phyloP scores from a whole-genome alignment of 331 rosid genomes.

The Pyracantha coccinea region DNA sequence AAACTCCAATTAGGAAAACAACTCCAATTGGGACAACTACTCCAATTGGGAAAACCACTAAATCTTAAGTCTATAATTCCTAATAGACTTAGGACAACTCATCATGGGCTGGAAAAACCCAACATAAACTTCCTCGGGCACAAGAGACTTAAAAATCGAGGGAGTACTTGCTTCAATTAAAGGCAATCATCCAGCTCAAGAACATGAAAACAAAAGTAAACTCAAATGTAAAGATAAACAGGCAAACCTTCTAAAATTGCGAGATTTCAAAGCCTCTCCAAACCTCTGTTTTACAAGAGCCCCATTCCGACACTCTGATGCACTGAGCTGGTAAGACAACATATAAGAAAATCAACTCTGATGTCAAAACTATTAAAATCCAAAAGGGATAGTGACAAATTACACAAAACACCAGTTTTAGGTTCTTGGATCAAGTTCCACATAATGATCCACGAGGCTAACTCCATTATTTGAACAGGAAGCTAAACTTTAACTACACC shows the following conservation, averaged over 20 bases:
- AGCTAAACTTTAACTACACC: background rate
- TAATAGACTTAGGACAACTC: too few relatives aligned
- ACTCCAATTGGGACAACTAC: too few relatives aligned
- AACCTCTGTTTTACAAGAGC: constrained; percentile 62
- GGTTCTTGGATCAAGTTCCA: background rate
- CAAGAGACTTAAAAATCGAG: too few relatives aligned
- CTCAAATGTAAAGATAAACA: constrained; percentile 3
- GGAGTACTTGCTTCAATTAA: too few relatives aligned
- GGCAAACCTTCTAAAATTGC: constrained; percentile 54
- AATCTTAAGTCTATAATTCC: too few relatives aligned
- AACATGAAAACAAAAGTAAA: constrained; percentile 2
- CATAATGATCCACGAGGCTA: background rate
- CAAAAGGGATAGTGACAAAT: background rate
- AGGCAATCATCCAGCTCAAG: background rate
- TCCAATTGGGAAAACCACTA: too few relatives aligned
- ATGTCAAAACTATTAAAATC: background rate
- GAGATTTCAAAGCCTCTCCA: constrained; percentile 72
- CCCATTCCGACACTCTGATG: constrained; percentile 76
- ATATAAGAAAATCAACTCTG: background rate
- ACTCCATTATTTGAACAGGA: background rate
- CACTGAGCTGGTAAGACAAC: constrained; percentile 56
- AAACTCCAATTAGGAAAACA: too few relatives aligned
- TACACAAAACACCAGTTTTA: background rate
- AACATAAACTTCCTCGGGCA: too few relatives aligned
- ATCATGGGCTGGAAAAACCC: too few relatives aligned